Conservation (phyloP, 371 early-diverging fungal genomes). For the Mycotypha africana region DNA sequence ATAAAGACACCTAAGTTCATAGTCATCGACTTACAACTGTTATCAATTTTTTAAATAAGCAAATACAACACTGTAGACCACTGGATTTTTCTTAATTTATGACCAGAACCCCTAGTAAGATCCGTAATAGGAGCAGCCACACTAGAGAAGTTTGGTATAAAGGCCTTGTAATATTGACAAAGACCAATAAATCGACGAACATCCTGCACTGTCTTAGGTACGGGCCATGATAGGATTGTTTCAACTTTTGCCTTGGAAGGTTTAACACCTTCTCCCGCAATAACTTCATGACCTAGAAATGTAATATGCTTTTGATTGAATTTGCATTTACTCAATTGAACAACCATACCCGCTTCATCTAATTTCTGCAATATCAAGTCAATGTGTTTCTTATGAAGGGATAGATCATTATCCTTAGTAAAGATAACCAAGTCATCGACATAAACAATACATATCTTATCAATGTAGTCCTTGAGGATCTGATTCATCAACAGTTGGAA, state of each 20-base stretch:
- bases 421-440: not conserved
- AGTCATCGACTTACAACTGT: no score
- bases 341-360: constrained; percentile 19
- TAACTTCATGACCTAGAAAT: constrained; percentile 38
- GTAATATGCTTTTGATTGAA: constrained; percentile 28
- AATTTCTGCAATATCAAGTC: constrained; percentile 26
- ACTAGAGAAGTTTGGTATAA: constrained; percentile 20
- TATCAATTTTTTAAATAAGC: no score
- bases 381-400: constrained; percentile 41
- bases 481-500: not conserved
- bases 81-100: constrained; percentile 8
- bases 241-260: constrained; percentile 23
- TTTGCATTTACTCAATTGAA: constrained; percentile 46
- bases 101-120: constrained; percentile 23
- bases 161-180: constrained; percentile 25
- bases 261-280: constrained; percentile 22
- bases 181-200: constrained; percentile 32
- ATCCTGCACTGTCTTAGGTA: constrained; percentile 29
- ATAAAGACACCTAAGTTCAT: no score
- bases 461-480: not conserved
- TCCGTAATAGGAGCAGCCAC: constrained; percentile 35
- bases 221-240: constrained; percentile 26
- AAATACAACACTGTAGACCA: no score
- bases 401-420: constrained; percentile 8
- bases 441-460: not conserved